Base-by-base conservation (phyloP, 2,329 filamentous ascomycete genomes). In the Ophiostoma sp. region DNA sequence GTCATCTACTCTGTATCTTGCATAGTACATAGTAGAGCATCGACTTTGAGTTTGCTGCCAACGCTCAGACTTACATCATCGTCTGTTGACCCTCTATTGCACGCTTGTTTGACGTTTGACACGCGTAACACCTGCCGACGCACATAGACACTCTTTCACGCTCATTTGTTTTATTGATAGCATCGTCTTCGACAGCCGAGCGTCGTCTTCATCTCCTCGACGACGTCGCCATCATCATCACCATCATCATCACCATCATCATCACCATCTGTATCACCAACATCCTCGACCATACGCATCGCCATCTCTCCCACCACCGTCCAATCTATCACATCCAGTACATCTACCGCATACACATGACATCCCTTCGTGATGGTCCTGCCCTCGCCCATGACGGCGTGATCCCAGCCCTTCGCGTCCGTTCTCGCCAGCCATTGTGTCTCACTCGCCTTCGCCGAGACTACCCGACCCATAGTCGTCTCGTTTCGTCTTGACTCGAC, bases 331-430 rank as follows among this genome's bases (percentile, higher is more conserved):
- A 4, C 13, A 17, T 31, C 27, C 27, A 31, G 27, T 31, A 31
- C 27, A 31, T 31, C 27, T 31, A 31, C 27, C 27, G 35, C n/a
- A n/a, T 5, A 13, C 15, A 44, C 64, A 48, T 48, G 70, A 66
- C 67, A 67, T 35, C 60, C 20, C 48, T 62, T 64, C 68, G 69
- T 69, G 67, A 71, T 71, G 71, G 35, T 71, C 33, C 68, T 71
- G 57, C 62, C 54, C 67, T 54, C 54, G 48, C 36, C 67, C 36
- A 35, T 33, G 67, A 60, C 70, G 67, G 62, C 70, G 70, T 71
- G 67, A 71, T 68, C 60, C 23, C 44, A 39, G 60, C 36, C 35
- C 62, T 65, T 39, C 33, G 33, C 33, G 33, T 65, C 62, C 35
- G 62, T 65, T 39, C 23, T 68, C 44, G 23, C 70, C 36, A 67